phyloP scores from a whole-genome alignment of 495 filamentous ascomycete genomes.

The Bryoglossum gracile region DNA sequence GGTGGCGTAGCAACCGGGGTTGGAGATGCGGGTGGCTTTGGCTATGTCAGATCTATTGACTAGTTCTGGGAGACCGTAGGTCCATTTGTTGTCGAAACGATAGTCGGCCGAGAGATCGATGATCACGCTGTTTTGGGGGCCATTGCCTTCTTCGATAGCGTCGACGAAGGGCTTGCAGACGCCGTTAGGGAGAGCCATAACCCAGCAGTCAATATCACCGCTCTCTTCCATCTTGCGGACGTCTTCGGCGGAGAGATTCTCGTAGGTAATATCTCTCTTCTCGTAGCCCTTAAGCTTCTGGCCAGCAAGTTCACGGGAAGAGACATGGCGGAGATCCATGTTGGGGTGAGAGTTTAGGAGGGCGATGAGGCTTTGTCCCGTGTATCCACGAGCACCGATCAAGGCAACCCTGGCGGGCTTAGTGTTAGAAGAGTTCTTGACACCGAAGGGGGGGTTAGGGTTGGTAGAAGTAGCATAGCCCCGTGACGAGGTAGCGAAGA shows the following conservation, averaged over 20 bases:
- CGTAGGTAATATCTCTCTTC: constrained; percentile 90
- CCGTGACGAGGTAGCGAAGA: constrained; percentile 26
- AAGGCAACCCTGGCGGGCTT: constrained; percentile 79
- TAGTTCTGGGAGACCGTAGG: constrained; percentile 91
- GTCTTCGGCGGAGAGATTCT: constrained; percentile 85
- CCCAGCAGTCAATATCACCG: constrained; percentile 95
- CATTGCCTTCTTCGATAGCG: constrained; percentile 66
- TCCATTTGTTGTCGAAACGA: constrained; percentile 85
- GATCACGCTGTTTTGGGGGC: constrained; percentile 64
- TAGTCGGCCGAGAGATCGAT: constrained; percentile 94
- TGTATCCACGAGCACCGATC: constrained; percentile 94
- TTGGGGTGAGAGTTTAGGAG: constrained; percentile 88
- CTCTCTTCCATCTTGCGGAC: constrained; percentile 84
- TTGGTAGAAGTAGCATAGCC: constrained; percentile 72
- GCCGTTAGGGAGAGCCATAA: constrained; percentile 96
- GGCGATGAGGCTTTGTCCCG: constrained; percentile 85
- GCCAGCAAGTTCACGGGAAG: constrained; percentile 87
- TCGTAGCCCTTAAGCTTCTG: constrained; percentile 86
- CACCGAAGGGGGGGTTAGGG: constrained; percentile 94
- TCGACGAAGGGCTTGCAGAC: constrained; percentile 96
- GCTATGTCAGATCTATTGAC: constrained; percentile 69
- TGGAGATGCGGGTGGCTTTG: constrained; percentile 79
- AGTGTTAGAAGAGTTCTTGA: constrained; percentile 79
- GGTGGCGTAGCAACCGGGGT: constrained; percentile 95
- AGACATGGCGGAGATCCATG: constrained; percentile 90